Percentiles rank a stretch among this genome's conserved stretches.
Conservation (phyloP, 129 eudicot genomes). For the Sambucus nigra region DNA sequence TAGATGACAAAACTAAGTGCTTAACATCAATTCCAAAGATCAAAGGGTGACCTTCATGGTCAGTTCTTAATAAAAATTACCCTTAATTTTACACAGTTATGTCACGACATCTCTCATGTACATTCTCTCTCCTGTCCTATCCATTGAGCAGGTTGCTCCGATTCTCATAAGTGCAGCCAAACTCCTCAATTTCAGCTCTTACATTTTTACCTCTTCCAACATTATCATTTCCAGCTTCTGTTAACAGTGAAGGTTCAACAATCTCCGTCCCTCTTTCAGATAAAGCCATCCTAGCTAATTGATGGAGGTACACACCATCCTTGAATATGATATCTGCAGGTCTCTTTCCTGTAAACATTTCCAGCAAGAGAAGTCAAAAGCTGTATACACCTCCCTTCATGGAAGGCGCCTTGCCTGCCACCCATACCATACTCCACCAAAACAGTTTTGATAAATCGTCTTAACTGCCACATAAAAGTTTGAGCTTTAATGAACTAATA, state of each 20-base stretch:
- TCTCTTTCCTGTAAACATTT: constrained; percentile 20
- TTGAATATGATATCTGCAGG: constrained; percentile 14
- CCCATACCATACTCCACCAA: background rate
- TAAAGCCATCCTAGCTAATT: constrained; percentile 1
- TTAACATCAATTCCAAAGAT: background rate
- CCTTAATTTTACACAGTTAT: constrained; percentile 9
- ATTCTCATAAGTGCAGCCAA: constrained; percentile 1
- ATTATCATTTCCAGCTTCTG: background rate
- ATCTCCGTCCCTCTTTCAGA: constrained; percentile 5
- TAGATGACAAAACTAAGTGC: background rate
- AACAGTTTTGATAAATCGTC: background rate
- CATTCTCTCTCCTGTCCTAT: constrained; percentile 12
- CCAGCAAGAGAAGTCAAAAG: constrained; percentile 17
- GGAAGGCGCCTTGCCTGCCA: constrained; percentile 6
- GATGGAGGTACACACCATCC: constrained; percentile 8
- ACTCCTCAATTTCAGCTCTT: background rate
- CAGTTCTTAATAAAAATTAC: background rate
- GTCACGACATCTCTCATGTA: constrained; percentile 10
- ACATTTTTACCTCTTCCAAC: background rate
- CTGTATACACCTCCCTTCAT: constrained; percentile 8
- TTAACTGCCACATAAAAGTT: too few species aligned
- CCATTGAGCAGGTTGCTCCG: constrained; percentile 8
- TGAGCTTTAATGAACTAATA: too few species aligned
- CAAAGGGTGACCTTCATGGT: background rate
- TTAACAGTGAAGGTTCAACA: constrained; percentile 5